Base-by-base conservation (phyloP, 2,329 filamentous ascomycete species). In the Cytospora piceicola region DNA sequence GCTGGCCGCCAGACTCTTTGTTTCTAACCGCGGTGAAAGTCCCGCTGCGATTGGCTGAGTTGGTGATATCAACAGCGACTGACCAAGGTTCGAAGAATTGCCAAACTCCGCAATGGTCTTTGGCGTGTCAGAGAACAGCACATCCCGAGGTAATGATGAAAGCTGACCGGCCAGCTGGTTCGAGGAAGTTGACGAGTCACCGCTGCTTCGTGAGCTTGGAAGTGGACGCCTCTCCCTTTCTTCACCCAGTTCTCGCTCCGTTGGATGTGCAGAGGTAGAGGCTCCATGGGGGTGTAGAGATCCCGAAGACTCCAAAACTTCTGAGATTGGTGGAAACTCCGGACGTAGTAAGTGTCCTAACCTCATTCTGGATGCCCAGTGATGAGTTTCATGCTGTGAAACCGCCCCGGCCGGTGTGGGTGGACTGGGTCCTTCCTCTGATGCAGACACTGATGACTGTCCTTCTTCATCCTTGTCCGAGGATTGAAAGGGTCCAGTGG, bases 161-260 rank as follows among this genome's bases (percentile, higher is more conserved):
- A 61, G 46, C n/a, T 55, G 51, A 55, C 55, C 27, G 4, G 46
- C 27, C 1, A 36, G 51, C 17, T 17, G 59, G n/a, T 46, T 55
- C 14, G 51, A 46, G 32, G 39, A 12, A n/a, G 34, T 29, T n/a
- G 30, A 24, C 34, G 24, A 6, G 6, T 46, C 3, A 29, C 6
- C 14, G 20, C 39, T 29, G n/a, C 17, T 32, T 39, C 24, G 34
- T 32, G 27, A 46, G 4, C 27, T 46, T 3, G 30, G 32, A 6
- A 32, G 22, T 9, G 32, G n/a, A 11, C 51, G 14, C n/a, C 51
- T 49, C 11, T 3, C 9, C n/a, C 59, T 49, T 9, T 4, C 9
- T 12, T 46, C 51, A 39, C 51, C 46, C 14, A 22, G 34, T 14
- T 17, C 30, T 30, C 51, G 34, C 36, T 46, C 27, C 59, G 46